These are phyloP conservation scores for Jackrogersella multiformis DNA, from an alignment of 495 filamentous ascomycete genomes.

Conservation along the genomic window DNA sequence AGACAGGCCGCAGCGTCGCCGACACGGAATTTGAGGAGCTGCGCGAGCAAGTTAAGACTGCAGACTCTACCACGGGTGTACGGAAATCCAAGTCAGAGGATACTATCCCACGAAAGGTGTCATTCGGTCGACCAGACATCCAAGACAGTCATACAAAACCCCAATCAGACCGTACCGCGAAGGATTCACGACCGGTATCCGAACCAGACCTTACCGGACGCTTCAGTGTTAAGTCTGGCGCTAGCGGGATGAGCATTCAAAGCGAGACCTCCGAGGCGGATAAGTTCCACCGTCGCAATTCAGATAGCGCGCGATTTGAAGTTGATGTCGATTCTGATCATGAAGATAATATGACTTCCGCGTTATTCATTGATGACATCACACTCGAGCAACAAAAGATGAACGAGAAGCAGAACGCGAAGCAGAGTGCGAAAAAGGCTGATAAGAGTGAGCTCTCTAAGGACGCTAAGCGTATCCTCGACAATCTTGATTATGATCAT, in stretches of 20 bases:
- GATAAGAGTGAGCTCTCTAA: constrained; percentile 54
- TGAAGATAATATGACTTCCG: constrained; percentile 79
- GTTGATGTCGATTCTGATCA: constrained; percentile 37
- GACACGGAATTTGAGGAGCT: constrained; percentile 17
- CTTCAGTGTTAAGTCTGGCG: constrained; percentile 54
- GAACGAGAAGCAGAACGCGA: constrained; percentile 38
- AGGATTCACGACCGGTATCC: constrained; percentile 1
- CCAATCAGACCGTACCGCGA: background rate
- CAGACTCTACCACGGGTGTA: constrained; percentile 1
- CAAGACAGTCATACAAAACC: constrained; percentile 29
- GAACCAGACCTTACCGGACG: constrained; percentile 50
- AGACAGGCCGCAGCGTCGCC: constrained; percentile 1
- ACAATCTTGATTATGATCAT: constrained; percentile 66
- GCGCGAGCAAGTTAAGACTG: constrained; percentile 12
- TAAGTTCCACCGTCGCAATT: constrained; percentile 45
- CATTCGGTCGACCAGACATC: constrained; percentile 23
- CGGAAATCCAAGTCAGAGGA: constrained; percentile 34
- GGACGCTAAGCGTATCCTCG: constrained; percentile 66
- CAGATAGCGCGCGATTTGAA: constrained; percentile 42
- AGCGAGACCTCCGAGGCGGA: constrained; percentile 37
- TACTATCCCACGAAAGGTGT: constrained; percentile 29
- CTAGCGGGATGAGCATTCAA: constrained; percentile 47
- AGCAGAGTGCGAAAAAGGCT: constrained; percentile 33
- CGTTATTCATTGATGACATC: constrained; percentile 67
- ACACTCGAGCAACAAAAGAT: constrained; percentile 51